phyloP scores from a whole-genome alignment of 1,284 basidiomycete species.

The Apiotrichum sp. region DNA sequence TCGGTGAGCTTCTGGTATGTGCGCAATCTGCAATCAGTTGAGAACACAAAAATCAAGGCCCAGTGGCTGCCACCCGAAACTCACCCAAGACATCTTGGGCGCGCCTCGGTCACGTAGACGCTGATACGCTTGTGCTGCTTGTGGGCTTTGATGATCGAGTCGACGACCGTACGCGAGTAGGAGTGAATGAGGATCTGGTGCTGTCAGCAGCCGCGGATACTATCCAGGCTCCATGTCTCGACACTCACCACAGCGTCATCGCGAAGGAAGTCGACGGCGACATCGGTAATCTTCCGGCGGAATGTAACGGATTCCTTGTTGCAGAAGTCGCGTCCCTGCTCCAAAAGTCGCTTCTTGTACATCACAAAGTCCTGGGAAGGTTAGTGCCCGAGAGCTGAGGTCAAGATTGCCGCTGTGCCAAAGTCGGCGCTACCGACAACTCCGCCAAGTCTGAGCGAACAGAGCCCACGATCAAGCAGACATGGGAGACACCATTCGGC shows the following conservation, averaged over 20 bases:
- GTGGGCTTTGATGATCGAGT: slow-evolving; percentile 82
- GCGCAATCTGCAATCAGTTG: slow-evolving; percentile 58
- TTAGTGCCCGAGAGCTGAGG: slow-evolving; percentile 1
- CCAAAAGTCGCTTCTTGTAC: slow-evolving; percentile 40
- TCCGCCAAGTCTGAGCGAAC: too few species aligned
- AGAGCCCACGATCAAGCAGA: too few species aligned
- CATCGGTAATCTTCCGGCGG: slow-evolving; percentile 79
- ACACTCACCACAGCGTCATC: slow-evolving; percentile 78
- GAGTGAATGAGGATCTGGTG: slow-evolving; percentile 86
- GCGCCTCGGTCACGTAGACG: slow-evolving; percentile 79
- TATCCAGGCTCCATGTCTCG: too few species aligned
- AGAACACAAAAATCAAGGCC: too few species aligned
- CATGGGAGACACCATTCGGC: too few species aligned
- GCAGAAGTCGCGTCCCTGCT: slow-evolving; percentile 45
- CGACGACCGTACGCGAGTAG: slow-evolving; percentile 92
- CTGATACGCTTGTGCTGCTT: slow-evolving; percentile 80
- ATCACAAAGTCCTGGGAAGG: slow-evolving; percentile 35
- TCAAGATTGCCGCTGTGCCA: too few species aligned
- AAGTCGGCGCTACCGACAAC: too few species aligned
- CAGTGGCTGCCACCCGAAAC: not conserved
- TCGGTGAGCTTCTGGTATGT: slow-evolving; percentile 78
- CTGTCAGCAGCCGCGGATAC: not conserved
- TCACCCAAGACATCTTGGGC: slow-evolving; percentile 36
- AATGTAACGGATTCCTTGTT: slow-evolving; percentile 49
- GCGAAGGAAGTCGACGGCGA: slow-evolving; percentile 86